Conservation (phyloP, 805 yeast genomes). For the Millerozyma miso region DNA sequence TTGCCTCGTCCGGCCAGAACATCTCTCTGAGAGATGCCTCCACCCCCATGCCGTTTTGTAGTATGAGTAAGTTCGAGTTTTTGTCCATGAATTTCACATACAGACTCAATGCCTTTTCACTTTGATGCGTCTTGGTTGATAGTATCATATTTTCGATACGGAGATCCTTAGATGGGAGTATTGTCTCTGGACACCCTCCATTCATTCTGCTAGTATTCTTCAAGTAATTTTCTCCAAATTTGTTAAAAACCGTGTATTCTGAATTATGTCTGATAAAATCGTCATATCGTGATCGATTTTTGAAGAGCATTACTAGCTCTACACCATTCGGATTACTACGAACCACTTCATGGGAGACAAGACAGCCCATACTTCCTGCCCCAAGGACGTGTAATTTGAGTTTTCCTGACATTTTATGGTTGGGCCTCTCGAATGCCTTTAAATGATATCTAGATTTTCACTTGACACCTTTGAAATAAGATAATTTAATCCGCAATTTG, state of each 20-base stretch:
- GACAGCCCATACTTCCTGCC: constrained; percentile 50
- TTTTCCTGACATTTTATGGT: constrained; percentile 5
- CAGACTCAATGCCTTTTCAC: constrained; percentile 57
- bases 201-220: constrained; percentile 10
- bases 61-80: constrained; percentile 53
- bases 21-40: constrained; percentile 45
- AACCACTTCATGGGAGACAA: constrained; percentile 45
- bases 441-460: too few relatives aligned
- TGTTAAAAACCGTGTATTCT: constrained; percentile 25
- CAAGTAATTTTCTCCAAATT: constrained; percentile 15
- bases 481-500: too few relatives aligned
- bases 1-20: constrained; percentile 47
- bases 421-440: background rate
- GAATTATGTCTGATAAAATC: constrained; percentile 40
- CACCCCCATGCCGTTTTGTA: constrained; percentile 89
- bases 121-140: constrained; percentile 77
- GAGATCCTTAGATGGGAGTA: constrained; percentile 4
- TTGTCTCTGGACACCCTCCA: constrained; percentile 22
- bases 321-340: constrained; percentile 36
- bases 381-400: constrained; percentile 40
- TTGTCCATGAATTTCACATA: constrained; percentile 45
- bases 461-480: background rate
- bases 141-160: constrained; percentile 60
- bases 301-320: constrained; percentile 33
- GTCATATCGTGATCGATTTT: constrained; percentile 38